phyloP scores from a whole-genome alignment of 768 basidiomycete genomes.

The Boletus sp. region DNA sequence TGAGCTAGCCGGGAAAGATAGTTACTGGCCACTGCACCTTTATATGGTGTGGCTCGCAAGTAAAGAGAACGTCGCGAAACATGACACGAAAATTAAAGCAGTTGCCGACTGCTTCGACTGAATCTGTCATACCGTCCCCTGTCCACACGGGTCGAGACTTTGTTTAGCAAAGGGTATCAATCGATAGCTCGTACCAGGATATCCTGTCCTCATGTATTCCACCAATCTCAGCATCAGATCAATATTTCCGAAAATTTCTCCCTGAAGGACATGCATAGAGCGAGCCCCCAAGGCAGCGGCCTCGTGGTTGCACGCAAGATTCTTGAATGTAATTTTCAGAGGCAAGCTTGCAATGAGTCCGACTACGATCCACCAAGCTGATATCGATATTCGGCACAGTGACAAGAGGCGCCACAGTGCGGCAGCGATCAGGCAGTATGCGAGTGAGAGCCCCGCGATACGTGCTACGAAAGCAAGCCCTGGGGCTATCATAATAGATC shows the following conservation, averaged over 20 bases:
- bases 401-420: slow-evolving; percentile 6
- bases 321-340: slow-evolving; percentile 28
- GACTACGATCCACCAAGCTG: slow-evolving; percentile 39
- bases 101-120: slow-evolving; percentile 38
- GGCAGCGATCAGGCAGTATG: slow-evolving; percentile 1
- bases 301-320: slow-evolving; percentile 30
- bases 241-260: slow-evolving; percentile 44
- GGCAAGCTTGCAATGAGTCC: slow-evolving; percentile 36
- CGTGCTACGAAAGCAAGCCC: slow-evolving; percentile 14
- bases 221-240: slow-evolving; percentile 41
- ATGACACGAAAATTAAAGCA: slow-evolving; percentile 46
- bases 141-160: not conserved
- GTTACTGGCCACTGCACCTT: slow-evolving; percentile 30
- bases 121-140: slow-evolving; percentile 45
- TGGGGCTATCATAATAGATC: slow-evolving; percentile 13
- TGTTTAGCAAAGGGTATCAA: not conserved
- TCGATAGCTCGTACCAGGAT: slow-evolving; percentile 43
- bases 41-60: slow-evolving; percentile 52
- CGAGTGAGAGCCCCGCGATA: not conserved
- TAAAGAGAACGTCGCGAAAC: slow-evolving; percentile 47
- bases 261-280: slow-evolving; percentile 37
- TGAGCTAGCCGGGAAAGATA: not conserved
- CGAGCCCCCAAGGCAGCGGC: slow-evolving; percentile 49
- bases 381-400: slow-evolving; percentile 25
- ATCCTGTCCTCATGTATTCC: slow-evolving; percentile 40